Conservation (phyloP, 2,329 filamentous ascomycete species). For the Talaromyces verruculosus region DNA sequence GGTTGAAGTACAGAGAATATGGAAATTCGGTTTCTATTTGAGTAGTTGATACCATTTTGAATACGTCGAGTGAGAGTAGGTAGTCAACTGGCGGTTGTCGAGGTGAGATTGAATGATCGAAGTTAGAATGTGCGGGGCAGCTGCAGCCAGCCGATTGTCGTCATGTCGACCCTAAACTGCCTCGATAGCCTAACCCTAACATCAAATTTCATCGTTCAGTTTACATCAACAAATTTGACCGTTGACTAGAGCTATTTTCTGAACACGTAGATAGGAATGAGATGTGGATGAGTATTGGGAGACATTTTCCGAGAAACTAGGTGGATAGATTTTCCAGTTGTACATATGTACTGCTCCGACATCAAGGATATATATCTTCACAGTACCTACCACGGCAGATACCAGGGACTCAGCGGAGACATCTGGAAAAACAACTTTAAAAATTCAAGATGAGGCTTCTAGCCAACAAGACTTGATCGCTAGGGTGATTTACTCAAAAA, state of each 20-base stretch:
- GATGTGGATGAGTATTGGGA: neutral
- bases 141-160: neutral
- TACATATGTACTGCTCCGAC: neutral
- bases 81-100: neutral
- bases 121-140: slow-evolving; percentile 23
- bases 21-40: slow-evolving; percentile 33
- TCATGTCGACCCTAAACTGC: neutral
- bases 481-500: too few relatives aligned
- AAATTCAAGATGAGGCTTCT: too few relatives aligned
- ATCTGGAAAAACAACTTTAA: too few relatives aligned
- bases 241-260: neutral
- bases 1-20: slow-evolving; percentile 38
- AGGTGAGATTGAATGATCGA: neutral
- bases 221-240: neutral
- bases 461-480: too few relatives aligned
- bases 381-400: neutral
- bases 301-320: neutral
- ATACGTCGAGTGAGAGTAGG: neutral
- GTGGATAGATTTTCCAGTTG: neutral
- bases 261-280: neutral
- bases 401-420: too few relatives aligned
- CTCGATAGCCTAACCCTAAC: neutral
- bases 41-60: neutral
- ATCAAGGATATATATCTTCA: neutral
- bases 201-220: neutral